These are phyloP conservation scores for Fragosphaeria purpurea DNA, from an alignment of 2,329 filamentous ascomycete genomes.

Conservation along the genomic window DNA sequence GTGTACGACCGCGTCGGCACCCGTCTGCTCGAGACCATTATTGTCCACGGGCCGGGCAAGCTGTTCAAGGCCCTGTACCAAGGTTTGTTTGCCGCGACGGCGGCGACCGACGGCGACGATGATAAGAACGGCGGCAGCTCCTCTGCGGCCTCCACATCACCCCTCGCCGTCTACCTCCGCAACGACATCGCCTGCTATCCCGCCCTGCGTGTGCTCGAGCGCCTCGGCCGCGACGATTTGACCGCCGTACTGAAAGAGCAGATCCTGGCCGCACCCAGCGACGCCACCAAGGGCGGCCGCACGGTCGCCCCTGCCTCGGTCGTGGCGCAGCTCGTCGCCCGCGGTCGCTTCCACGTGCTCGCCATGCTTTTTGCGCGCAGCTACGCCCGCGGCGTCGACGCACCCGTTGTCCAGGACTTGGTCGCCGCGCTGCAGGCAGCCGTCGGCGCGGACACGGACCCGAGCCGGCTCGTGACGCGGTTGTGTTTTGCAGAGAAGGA, in stretches of 20 bases:
- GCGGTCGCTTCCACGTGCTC: conserved; percentile 68
- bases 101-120: not conserved
- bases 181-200: conserved; percentile 90
- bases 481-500: conserved; percentile 37
- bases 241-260: conserved; percentile 59
- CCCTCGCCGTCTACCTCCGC: conserved; percentile 65
- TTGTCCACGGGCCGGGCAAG: conserved; percentile 72
- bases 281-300: conserved; percentile 68
- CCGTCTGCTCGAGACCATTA: conserved; percentile 76
- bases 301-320: conserved; percentile 47
- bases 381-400: conserved; percentile 44
- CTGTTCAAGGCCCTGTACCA: conserved; percentile 82
- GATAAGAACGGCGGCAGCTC: not conserved
- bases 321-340: conserved; percentile 61
- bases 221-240: conserved; percentile 79
- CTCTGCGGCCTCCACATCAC: not conserved
- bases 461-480: conserved; percentile 36
- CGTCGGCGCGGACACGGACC: conserved; percentile 22
- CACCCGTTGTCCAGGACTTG: conserved; percentile 36
- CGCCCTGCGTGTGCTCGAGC: conserved; percentile 69
- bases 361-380: conserved; percentile 78
- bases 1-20: conserved; percentile 88
- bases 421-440: conserved; percentile 35
- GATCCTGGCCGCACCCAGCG: conserved; percentile 61
- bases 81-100: conserved; percentile 64